Evolutionary conservation across 2,329 filamentous ascomycete genomes (phyloP).

Genomic region (Metarhizium sp.): DNA sequence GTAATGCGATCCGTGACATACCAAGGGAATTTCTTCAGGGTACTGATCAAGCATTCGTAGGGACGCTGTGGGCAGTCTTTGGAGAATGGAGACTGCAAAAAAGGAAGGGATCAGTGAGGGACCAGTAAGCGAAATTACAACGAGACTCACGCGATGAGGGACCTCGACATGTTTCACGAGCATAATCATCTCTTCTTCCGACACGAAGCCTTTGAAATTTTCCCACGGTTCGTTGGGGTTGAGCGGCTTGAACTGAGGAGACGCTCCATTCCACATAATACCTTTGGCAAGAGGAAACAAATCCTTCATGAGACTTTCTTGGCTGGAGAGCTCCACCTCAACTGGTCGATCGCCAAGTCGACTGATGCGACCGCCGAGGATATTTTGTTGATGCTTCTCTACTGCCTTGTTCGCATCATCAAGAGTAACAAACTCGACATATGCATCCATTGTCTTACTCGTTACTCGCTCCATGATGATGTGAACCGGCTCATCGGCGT

Average conservation of each 20-base stretch:
- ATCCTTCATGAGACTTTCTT: conserved; percentile 48
- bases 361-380: conserved; percentile 28
- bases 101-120: conserved; percentile 1
- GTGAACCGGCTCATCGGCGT: conserved; percentile 46
- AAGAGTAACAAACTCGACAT: conserved; percentile 45
- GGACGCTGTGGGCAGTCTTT: conserved; percentile 53
- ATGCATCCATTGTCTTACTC: conserved; percentile 53
- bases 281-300: conserved; percentile 51
- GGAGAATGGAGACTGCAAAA: conserved; percentile 45
- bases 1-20: conserved; percentile 47
- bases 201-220: conserved; percentile 51
- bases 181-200: conserved; percentile 54
- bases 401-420: conserved; percentile 45
- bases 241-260: conserved; percentile 29
- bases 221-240: conserved; percentile 33
- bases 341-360: conserved; percentile 50
- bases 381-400: conserved; percentile 33
- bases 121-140: background rate
- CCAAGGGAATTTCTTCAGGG: conserved; percentile 55
- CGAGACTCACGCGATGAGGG: conserved; percentile 47
- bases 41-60: conserved; percentile 57
- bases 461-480: conserved; percentile 57
- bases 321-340: conserved; percentile 46
- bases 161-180: conserved; percentile 54
- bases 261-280: conserved; percentile 42